Evolutionary conservation across 2,329 filamentous ascomycete genomes (phyloP), one percentile per base, ranked within the genome.

Genomic region (Talaromyces sp.): DNA sequence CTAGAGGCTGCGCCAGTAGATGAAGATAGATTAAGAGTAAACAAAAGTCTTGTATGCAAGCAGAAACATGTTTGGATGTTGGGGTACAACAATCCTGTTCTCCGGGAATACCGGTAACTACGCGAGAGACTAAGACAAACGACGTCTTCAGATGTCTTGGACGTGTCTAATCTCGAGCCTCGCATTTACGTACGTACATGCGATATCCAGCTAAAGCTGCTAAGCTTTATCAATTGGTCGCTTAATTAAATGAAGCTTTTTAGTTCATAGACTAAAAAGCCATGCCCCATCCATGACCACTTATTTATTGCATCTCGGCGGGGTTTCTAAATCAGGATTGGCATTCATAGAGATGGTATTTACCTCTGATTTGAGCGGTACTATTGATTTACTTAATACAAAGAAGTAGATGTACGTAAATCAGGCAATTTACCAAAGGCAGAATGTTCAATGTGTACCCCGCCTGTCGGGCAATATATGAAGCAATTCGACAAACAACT

Each of bases 171-270:
- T 36, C 29, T 36, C 29, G 51, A 15, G 8, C 8, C 5, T 22
- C 25, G 29, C n/a, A 22, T 56, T 3, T 15, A 56, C 17, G 6
- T 22, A 5, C 15, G 51, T 22, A 29, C n/a, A 34, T 10, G 4
- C 34, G 34, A 36, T 4, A 13, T 36, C 5, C 6, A 19, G 17
- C 51, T 15, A 36, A 56, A 29, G 17, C 49, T 13, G 27, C 49
- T 53, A 53, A 29, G 25, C 49, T 53, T 25, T 34, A 56, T 34
- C 29, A 13, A 7, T 56, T 36, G 29, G 51, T 15, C 29, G 51
- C 51, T 36, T 56, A 36, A 36, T 36, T 56, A 56, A 56, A 56
- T 56, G 51, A 56, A 56, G 53, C 53, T 56, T 56, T 56, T 56
- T 56, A 56, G 53, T 15, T 22, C 53, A 56, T 25, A 15, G 4